Percentiles rank a stretch among this genome's conserved stretches.
Evolutionary conservation across 257 asterid species (phyloP).

Genomic region (Solanum gracilifrons): DNA sequence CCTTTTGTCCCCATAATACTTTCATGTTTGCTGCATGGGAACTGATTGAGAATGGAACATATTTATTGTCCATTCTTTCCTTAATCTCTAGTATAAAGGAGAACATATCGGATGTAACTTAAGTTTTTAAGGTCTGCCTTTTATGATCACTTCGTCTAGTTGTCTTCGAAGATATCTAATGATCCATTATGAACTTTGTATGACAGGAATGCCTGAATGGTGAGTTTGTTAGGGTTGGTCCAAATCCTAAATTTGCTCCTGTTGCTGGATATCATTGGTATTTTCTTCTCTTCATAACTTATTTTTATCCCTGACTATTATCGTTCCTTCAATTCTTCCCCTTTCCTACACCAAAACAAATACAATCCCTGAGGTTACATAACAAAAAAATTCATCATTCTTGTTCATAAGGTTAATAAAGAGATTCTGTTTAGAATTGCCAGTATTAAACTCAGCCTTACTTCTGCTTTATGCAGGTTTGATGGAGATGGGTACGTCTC

Average conservation of each 20-base stretch:
- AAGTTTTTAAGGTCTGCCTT: neutral
- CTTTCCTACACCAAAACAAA: neutral
- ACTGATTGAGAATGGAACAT: neutral
- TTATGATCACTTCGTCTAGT: neutral
- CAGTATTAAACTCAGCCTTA: conserved; percentile 5
- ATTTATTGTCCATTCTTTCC: neutral
- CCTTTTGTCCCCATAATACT: neutral
- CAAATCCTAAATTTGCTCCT: conserved; percentile 89
- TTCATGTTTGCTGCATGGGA: neutral
- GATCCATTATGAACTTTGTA: neutral
- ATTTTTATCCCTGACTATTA: neutral
- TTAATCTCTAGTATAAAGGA: neutral
- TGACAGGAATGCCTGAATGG: conserved; percentile 90
- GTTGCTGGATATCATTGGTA: conserved; percentile 97
- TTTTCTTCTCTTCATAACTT: neutral
- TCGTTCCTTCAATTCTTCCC: neutral
- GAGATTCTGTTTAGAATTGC: neutral
- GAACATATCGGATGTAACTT: neutral
- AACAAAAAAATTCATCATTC: neutral
- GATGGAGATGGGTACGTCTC: conserved; percentile 96
- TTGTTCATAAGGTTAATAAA: neutral
- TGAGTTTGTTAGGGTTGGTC: conserved; percentile 94
- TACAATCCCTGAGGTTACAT: neutral
- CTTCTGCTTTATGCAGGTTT: conserved; percentile 56
- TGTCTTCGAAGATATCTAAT: neutral